Conservation (phyloP, 2,329 filamentous ascomycete species). For the Aureobasidium sp. region DNA sequence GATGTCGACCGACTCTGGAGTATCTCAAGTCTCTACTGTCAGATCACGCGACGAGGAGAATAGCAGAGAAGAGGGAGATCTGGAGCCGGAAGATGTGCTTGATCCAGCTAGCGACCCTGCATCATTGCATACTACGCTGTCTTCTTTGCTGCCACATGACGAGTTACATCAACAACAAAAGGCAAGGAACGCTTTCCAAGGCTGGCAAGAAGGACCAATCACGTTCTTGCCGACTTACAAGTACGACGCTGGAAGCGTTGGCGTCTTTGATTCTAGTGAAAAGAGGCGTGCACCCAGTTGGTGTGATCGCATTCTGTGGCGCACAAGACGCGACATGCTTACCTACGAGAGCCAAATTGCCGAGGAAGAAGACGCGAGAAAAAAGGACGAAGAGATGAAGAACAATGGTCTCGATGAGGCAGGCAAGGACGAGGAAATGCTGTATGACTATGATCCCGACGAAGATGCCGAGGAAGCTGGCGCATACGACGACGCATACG, state of each 20-base stretch:
- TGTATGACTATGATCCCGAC: slow-evolving; percentile 88
- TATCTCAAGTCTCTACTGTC: neutral
- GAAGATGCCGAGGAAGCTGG: slow-evolving; percentile 56
- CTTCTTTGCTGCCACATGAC: slow-evolving; percentile 82
- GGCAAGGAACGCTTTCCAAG: slow-evolving; percentile 73
- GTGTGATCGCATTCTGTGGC: slow-evolving; percentile 90
- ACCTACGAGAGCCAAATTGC: slow-evolving; percentile 56
- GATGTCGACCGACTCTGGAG: slow-evolving; percentile 11
- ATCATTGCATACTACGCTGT: slow-evolving; percentile 80
- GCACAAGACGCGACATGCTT: slow-evolving; percentile 64
- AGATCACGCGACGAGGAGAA: neutral
- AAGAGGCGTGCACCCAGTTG: slow-evolving; percentile 90
- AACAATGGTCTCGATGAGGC: slow-evolving; percentile 66
- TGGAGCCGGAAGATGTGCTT: slow-evolving; percentile 5
- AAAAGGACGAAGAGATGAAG: slow-evolving; percentile 79
- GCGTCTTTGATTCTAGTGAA: slow-evolving; percentile 89
- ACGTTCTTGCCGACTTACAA: slow-evolving; percentile 93
- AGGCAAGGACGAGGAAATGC: slow-evolving; percentile 68
- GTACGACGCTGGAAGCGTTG: slow-evolving; percentile 90
- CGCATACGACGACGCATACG: slow-evolving; percentile 47
- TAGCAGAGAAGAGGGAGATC: neutral
- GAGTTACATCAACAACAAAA: slow-evolving; percentile 71
- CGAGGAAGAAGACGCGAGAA: slow-evolving; percentile 60
- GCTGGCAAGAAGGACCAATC: slow-evolving; percentile 84
- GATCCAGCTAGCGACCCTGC: slow-evolving; percentile 54